Base-by-base conservation (phyloP, 148 eudicot species). In the Vaccinium darrowii region DNA sequence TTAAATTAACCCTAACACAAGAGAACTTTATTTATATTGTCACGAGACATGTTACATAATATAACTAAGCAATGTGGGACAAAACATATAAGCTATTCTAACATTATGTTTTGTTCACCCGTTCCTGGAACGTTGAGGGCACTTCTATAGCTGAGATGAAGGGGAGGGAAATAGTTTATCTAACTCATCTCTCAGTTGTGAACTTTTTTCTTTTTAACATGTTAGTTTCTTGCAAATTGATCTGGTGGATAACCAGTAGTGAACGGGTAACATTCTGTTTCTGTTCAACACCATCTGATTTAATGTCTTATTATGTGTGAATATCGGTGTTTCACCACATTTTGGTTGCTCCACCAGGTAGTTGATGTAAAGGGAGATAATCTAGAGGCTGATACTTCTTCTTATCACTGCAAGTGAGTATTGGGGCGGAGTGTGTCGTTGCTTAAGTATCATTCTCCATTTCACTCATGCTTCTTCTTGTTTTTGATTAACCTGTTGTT, bases 401-500 rank as follows among this genome's bases (percentile, higher is more conserved):
- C 99, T 60, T 97, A 93, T 86, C 99, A 97, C 90, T 89, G 94
- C 99, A 91, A 90, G 99, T 94, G 91, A 92, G 93, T 77, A 19
- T 36, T 80, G 60, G 21, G 77, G 63, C 21, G 52, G 21, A 3
- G 2, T 67, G 39, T 36, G 47, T 33, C 12, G 23, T 54, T 53
- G 50, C 58, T 18, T 73, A 23, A 53, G 7, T 85, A 19, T 36
- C 65, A 25, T 9, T 67, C 78, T 74, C 60, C 51, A 27, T 82
- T 88, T 43, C 33, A 25, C 25, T 69, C 25, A 52, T 82, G 81
- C 25, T 36, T 36, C 36, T 58, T 18, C 19, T 5, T 82, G 77
- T 54, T 30, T 67, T 27, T 8, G 7, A 4, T 5, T 43, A 43
- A 43, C 16, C n/a, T 60, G 63, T 18, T 50, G 51, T 30, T 10